These are phyloP conservation scores for Fraxinus nigra DNA, from an alignment of 305 asterid species.

Conservation along the genomic window DNA sequence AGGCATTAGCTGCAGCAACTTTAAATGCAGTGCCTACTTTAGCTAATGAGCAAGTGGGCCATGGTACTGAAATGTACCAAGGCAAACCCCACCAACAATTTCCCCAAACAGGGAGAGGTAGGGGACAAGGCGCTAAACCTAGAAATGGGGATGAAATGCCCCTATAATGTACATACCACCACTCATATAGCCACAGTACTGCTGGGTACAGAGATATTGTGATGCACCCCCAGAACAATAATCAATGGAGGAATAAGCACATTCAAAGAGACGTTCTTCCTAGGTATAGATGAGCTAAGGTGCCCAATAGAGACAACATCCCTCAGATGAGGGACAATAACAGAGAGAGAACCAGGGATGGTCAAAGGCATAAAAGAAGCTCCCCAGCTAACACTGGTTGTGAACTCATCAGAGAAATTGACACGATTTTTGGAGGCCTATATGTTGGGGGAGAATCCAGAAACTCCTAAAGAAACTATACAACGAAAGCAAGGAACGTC, in stretches of 20 bases:
- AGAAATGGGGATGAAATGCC: not conserved
- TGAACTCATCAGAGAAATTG: not conserved
- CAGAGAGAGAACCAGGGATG: not conserved
- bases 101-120: not conserved
- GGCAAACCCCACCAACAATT: not conserved
- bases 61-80: not conserved
- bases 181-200: not conserved
- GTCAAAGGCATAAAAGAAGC: not conserved
- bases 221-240: not conserved
- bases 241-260: not conserved
- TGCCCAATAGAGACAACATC: not conserved
- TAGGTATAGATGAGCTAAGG: not conserved
- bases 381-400: not conserved
- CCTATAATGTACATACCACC: not conserved
- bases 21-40: not conserved
- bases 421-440: not conserved
- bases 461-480: not conserved
- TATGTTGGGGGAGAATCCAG: not conserved
- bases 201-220: not conserved
- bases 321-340: not conserved
- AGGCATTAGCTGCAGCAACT: not conserved
- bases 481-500: not conserved
- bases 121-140: not conserved
- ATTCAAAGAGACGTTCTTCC: not conserved
- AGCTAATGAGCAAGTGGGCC: not conserved